phyloP scores from a whole-genome alignment of 352 stramenopile species.

The Phytophthora vignae region DNA sequence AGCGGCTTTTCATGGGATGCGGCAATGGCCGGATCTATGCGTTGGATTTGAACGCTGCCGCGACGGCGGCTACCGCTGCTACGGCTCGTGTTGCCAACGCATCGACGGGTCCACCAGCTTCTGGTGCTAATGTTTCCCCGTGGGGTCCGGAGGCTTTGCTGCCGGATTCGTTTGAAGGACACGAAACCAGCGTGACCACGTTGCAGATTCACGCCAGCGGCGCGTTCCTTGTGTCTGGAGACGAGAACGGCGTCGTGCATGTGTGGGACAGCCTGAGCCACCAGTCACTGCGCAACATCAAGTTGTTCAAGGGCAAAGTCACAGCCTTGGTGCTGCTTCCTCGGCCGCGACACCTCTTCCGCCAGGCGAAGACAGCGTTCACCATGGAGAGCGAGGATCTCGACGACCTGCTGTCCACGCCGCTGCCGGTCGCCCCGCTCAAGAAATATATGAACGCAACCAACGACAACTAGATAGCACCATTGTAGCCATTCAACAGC shows the following conservation, averaged over 20 bases:
- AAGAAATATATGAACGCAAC: conserved; percentile 81
- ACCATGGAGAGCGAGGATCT: conserved; percentile 38
- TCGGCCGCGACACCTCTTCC: conserved; percentile 66
- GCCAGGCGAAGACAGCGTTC: conserved; percentile 53
- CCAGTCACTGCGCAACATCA: conserved; percentile 71
- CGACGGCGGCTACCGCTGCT: conserved; percentile 57
- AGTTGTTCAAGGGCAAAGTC: conserved; percentile 73
- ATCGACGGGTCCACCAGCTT: conserved; percentile 17
- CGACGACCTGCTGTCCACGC: conserved; percentile 40
- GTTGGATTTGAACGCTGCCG: conserved; percentile 71
- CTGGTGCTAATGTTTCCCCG: conserved; percentile 27
- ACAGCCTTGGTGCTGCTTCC: conserved; percentile 60
- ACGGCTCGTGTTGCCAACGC: conserved; percentile 58
- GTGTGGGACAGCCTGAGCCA: conserved; percentile 76
- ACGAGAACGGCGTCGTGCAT: conserved; percentile 63
- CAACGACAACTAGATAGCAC: conserved; percentile 29
- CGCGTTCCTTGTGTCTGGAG: conserved; percentile 67
- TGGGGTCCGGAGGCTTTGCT: conserved; percentile 57
- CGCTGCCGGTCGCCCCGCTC: conserved; percentile 69
- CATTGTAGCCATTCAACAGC: conserved; percentile 25
- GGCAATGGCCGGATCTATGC: conserved; percentile 79
- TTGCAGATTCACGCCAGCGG: conserved; percentile 69
- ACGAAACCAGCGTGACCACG: conserved; percentile 65
- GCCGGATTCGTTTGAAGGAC: conserved; percentile 68
- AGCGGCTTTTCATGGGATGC: conserved; percentile 75